These are phyloP conservation scores for Pharus latifolius DNA, from an alignment of 176 grass and related monocot genomes.

Conservation along the genomic window DNA sequence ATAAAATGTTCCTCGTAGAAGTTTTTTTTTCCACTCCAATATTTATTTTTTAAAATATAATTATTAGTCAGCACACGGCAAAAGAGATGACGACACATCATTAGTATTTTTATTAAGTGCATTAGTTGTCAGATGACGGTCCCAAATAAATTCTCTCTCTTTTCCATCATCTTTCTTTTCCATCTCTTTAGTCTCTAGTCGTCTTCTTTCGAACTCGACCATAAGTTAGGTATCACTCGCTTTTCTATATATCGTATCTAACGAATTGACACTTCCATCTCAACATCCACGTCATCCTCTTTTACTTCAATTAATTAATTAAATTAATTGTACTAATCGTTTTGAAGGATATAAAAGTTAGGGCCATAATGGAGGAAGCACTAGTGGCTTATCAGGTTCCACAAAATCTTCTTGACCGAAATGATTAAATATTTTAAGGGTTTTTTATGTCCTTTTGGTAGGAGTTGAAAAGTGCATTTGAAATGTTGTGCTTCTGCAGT, in stretches of 20 bases:
- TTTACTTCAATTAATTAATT: no score
- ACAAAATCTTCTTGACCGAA: no score
- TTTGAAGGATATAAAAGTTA: slow-evolving; percentile 26
- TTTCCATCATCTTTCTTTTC: not conserved
- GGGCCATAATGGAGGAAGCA: slow-evolving; percentile 27
- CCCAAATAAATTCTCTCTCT: no score
- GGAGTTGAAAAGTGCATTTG: no score
- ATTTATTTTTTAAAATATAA: no score
- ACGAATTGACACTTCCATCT: not conserved
- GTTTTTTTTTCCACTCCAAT: no score
- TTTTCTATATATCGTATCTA: slow-evolving; percentile 2
- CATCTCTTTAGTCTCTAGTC: not conserved
- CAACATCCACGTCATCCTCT: not conserved
- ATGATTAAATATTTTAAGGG: no score
- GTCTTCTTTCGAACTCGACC: not conserved
- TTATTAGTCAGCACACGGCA: not conserved
- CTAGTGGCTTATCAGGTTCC: no score
- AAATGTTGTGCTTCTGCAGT: no score
- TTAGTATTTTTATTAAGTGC: not conserved
- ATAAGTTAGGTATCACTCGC: slow-evolving; percentile 33
- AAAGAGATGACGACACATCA: not conserved
- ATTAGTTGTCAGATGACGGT: not conserved
- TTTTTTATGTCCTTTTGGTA: no score
- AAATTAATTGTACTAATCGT: not conserved
- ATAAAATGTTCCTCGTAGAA: no score